Evolutionary conservation across 352 stramenopile genomes (phyloP), one percentile per base, ranked within the genome.

Genomic region (Plasmopara viticola): DNA sequence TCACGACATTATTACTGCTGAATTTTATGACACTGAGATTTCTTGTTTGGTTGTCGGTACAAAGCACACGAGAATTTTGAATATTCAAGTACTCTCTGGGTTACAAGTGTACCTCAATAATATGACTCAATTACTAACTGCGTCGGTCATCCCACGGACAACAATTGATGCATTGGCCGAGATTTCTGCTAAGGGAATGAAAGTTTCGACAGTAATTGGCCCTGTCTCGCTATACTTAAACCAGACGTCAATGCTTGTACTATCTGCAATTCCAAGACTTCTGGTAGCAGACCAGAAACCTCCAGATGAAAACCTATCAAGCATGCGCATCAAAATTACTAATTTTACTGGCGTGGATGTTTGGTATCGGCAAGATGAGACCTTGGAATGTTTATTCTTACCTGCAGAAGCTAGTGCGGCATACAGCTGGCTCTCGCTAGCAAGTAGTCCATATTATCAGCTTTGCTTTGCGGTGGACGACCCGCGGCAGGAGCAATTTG

Each of bases 361-460:
- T 28, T 86, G 69, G 74, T 89, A 74, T 53, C 74, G 77, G 7
- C 83, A 93, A 62, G 64, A 74, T 50, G 72, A 70, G 28, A 88
- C 83, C 14, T 62, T 39, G 0, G 83, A 93, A 56, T 68, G 65
- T 25, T 64, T 89, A 8, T 31, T 53, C 12, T 20, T 90, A 14
- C n/a, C 39, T 37, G 38, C 60, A 17, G 50, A 72, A 34, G 47
- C 58, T 33, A 56, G 50, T 44, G 51, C 69, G 4, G 57, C 63
- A 2, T 93, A 93, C 52, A 91, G 83, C 41, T 93, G 83, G 83
- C 59, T 86, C 9, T 78, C 76, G 14, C 49, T 86, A 43, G 61
- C 63, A 47, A 68, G 48, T 5, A 65, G 49, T 20, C 60, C 68
- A 20, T 81, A 68, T 58, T 83, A 82, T 15, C 65, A 72, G 38